phyloP scores from a whole-genome alignment of 768 basidiomycete genomes.

The Neoboletus subvelutipes region DNA sequence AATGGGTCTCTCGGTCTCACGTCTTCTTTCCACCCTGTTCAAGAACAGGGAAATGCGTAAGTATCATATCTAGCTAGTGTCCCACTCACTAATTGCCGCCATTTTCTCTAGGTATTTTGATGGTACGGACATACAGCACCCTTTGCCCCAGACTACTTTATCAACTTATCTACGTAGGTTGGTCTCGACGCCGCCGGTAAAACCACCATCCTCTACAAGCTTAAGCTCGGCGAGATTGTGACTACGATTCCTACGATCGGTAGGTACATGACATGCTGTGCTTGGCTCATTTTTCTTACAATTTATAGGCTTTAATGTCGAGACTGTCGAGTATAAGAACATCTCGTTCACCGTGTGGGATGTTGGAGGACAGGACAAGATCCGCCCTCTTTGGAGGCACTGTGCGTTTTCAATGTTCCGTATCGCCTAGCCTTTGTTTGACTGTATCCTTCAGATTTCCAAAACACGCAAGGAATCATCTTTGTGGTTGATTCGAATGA shows the following conservation, averaged over 20 bases:
- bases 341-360: conserved; percentile 99
- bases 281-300: conserved; percentile 11
- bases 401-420: conserved; percentile 58
- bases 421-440: conserved; percentile 12
- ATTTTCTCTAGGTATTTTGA: conserved; percentile 81
- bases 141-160: conserved; percentile 18
- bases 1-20: conserved; percentile 82
- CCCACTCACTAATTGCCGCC: conserved; percentile 24
- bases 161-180: conserved; percentile 52
- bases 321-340: conserved; percentile 99
- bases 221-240: conserved; percentile 99
- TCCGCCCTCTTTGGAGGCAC: conserved; percentile 99
- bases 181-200: conserved; percentile 99
- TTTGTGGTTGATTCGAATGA: conserved; percentile 99
- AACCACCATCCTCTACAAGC: conserved; percentile 98
- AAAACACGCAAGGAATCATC: conserved; percentile 99
- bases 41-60: conserved; percentile 99
- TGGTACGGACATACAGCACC: conserved; percentile 51
- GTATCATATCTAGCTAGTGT: conserved; percentile 34
- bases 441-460: conserved; percentile 75
- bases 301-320: conserved; percentile 94
- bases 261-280: conserved; percentile 41
- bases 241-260: conserved; percentile 99
- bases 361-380: conserved; percentile 99
- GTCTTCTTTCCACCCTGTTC: conserved; percentile 79